Evolutionary conservation across 2,329 filamentous ascomycete genomes (phyloP).

Genomic region (Pseudogymnoascus sp.): DNA sequence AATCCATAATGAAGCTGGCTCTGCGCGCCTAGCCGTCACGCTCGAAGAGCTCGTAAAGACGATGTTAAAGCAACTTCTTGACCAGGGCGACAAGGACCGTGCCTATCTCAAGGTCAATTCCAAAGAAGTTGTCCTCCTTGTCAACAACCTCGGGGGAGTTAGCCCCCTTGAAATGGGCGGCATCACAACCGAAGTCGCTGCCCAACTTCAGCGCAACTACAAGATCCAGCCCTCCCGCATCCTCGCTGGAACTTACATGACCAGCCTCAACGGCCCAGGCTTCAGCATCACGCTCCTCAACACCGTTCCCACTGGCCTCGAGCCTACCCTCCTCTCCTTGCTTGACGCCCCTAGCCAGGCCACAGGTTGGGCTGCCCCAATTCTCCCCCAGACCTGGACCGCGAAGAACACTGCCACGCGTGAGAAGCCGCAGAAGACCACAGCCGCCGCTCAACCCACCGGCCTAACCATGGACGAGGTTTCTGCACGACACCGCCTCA

Average conservation of each 20-base stretch:
- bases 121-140: conserved; percentile 55
- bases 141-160: conserved; percentile 64
- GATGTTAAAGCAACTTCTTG: conserved; percentile 58
- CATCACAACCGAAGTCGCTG: conserved; percentile 57
- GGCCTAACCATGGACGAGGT: conserved; percentile 23
- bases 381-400: conserved; percentile 51
- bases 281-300: conserved; percentile 62
- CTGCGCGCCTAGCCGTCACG: conserved; percentile 39
- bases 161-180: conserved; percentile 58
- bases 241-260: conserved; percentile 61
- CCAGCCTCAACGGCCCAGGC: conserved; percentile 61
- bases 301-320: conserved; percentile 42
- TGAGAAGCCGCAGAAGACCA: conserved; percentile 17
- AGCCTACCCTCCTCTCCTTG: conserved; percentile 49
- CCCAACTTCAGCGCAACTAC: conserved; percentile 49
- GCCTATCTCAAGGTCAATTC: conserved; percentile 49
- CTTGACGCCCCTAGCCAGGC: conserved; percentile 61
- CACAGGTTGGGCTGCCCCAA: conserved; percentile 56
- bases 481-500: conserved; percentile 43
- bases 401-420: conserved; percentile 31
- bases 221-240: conserved; percentile 53
- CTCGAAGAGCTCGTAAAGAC: conserved; percentile 43
- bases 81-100: conserved; percentile 53
- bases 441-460: conserved; percentile 27
- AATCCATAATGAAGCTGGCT: conserved; percentile 59